Conservation (phyloP, 345 rosid species). For the Aquilaria yunnanensis region DNA sequence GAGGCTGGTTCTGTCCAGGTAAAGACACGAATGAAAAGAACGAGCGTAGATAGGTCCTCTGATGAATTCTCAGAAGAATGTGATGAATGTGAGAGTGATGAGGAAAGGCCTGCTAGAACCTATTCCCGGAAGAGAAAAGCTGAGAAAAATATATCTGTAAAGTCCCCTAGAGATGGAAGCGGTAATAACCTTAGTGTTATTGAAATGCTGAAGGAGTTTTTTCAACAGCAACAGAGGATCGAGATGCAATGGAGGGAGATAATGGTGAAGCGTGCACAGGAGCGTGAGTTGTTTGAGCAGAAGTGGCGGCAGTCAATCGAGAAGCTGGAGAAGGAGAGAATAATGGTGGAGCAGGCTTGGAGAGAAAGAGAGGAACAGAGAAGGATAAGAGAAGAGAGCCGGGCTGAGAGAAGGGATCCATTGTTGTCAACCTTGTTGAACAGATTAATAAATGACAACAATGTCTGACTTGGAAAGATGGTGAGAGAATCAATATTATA, state of each 20-base stretch:
- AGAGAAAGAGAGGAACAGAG: constrained; percentile 53
- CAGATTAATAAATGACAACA: constrained; percentile 30
- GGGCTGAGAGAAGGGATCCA: constrained; percentile 52
- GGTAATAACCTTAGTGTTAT: constrained; percentile 8
- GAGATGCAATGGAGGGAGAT: constrained; percentile 45
- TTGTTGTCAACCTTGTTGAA: constrained; percentile 39
- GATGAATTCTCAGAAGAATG: constrained; percentile 35
- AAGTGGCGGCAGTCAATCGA: constrained; percentile 50
- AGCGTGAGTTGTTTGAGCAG: constrained; percentile 38
- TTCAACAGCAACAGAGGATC: constrained; percentile 42
- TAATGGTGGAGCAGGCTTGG: constrained; percentile 42
- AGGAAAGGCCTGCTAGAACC: constrained; percentile 23
- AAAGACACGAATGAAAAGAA: constrained; percentile 31
- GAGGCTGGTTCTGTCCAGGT: constrained; percentile 27
- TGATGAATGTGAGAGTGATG: constrained; percentile 24
- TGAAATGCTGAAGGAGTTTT: constrained; percentile 40
- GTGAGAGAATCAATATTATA: too few relatives aligned
- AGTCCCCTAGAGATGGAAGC: constrained; percentile 18
- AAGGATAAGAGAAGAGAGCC: constrained; percentile 41
- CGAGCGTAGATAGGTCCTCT: constrained; percentile 18
- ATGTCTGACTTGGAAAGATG: constrained; percentile 10
- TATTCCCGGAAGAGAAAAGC: constrained; percentile 38
- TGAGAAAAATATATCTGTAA: constrained; percentile 14
- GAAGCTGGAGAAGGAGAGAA: constrained; percentile 48
- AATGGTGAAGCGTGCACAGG: constrained; percentile 42